These are phyloP conservation scores for Lactarius sp. DNA, from an alignment of 768 basidiomycete species.

Conservation along the genomic window DNA sequence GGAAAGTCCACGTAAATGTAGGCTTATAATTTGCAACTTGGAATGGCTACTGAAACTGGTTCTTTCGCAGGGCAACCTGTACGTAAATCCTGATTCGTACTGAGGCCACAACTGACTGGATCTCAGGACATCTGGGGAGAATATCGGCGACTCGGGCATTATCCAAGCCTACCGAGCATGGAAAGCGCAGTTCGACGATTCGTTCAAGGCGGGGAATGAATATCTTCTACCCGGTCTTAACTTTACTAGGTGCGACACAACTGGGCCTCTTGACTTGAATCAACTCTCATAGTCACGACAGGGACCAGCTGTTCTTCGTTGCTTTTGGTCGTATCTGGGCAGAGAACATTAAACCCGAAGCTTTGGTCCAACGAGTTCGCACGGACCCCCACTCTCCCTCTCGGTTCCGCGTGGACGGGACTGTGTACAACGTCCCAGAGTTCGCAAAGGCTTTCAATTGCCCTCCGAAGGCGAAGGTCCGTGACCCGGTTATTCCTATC, in stretches of 20 bases:
- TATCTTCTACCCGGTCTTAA: conserved; percentile 77
- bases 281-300: conserved; percentile 30
- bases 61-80: conserved; percentile 64
- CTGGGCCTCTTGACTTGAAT: neutral
- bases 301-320: conserved; percentile 94
- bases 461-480: conserved; percentile 67
- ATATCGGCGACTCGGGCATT: conserved; percentile 81
- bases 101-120: neutral
- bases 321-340: conserved; percentile 89
- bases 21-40: conserved; percentile 29
- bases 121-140: conserved; percentile 80
- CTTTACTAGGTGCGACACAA: conserved; percentile 53
- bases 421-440: conserved; percentile 79
- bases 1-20: conserved; percentile 80
- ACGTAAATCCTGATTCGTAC: conserved; percentile 28
- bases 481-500: conserved; percentile 1
- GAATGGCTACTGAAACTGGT: conserved; percentile 9
- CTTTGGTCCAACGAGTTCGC: conserved; percentile 74
- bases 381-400: conserved; percentile 88
- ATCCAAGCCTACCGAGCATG: conserved; percentile 90
- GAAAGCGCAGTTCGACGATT: conserved; percentile 68
- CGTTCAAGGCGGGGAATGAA: conserved; percentile 54
- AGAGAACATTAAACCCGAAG: conserved; percentile 69
- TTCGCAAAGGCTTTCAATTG: conserved; percentile 89
- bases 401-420: conserved; percentile 78